A percentile compares a stretch with the other conserved stretches of the same genome.
Conservation (phyloP, 768 basidiomycete genomes). For the Psilocybe tampanensis region DNA sequence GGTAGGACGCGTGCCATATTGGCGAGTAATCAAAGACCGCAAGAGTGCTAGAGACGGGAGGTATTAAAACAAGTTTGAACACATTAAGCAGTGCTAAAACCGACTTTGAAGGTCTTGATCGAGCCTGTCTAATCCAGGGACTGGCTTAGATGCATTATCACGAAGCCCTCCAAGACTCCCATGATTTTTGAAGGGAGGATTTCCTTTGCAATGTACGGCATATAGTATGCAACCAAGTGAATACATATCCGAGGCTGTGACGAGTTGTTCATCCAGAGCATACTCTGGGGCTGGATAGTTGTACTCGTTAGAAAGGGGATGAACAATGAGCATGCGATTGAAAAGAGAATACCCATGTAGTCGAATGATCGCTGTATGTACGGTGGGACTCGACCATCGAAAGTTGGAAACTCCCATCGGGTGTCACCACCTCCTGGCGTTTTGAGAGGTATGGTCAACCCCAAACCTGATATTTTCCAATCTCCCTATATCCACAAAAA, state of each 20-base stretch:
- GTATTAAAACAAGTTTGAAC: slow-evolving; percentile 6
- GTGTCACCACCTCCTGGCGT: slow-evolving; percentile 70
- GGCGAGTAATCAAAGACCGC: slow-evolving; percentile 78
- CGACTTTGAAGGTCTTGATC: slow-evolving; percentile 77
- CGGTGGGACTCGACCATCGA: slow-evolving; percentile 76
- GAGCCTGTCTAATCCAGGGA: slow-evolving; percentile 63
- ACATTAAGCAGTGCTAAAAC: not conserved
- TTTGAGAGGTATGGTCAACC: slow-evolving; percentile 79
- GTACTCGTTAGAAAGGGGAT: not conserved
- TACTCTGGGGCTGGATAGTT: slow-evolving; percentile 82
- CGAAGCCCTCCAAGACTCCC: slow-evolving; percentile 72
- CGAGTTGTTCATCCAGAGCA: slow-evolving; percentile 83
- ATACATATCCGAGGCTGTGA: slow-evolving; percentile 91
- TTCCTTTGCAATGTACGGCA: slow-evolving; percentile 87
- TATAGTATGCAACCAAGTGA: slow-evolving; percentile 90
- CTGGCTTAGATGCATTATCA: slow-evolving; percentile 65
- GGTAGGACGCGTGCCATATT: slow-evolving; percentile 70
- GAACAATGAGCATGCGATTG: too few species aligned
- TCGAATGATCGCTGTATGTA: slow-evolving; percentile 93
- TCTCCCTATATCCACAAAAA: slow-evolving; percentile 68
- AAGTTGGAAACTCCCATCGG: slow-evolving; percentile 89
- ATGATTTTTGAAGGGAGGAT: slow-evolving; percentile 86
- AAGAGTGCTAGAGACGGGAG: slow-evolving; percentile 64
- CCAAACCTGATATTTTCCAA: slow-evolving; percentile 95
- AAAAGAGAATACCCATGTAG: slow-evolving; percentile 73